A percentile compares a stretch with the other conserved stretches of the same genome.
Evolutionary conservation across 495 filamentous ascomycete species (phyloP).

Genomic region (Cladorrhinum samala): DNA sequence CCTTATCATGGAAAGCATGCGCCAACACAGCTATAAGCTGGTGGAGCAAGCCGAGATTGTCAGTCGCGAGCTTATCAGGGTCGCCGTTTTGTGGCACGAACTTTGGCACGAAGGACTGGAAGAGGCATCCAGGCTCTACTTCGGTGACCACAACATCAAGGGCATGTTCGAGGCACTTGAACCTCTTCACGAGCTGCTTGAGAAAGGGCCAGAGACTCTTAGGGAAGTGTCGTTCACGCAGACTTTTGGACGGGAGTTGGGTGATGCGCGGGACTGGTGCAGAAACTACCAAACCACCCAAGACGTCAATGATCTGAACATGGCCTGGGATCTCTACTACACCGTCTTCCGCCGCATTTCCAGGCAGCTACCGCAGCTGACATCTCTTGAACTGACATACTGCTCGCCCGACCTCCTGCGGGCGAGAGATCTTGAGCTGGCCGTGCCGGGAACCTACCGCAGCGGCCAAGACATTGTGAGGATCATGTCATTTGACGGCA

Average conservation of each 20-base stretch:
- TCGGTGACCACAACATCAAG: constrained; percentile 92
- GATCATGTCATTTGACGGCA: constrained; percentile 83
- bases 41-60: constrained; percentile 95
- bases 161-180: constrained; percentile 92
- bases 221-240: constrained; percentile 97
- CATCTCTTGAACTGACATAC: constrained; percentile 88
- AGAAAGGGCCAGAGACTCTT: constrained; percentile 82
- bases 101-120: constrained; percentile 99
- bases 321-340: constrained; percentile 98
- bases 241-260: constrained; percentile 89
- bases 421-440: constrained; percentile 77
- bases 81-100: constrained; percentile 97
- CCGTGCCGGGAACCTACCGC: constrained; percentile 88
- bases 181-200: constrained; percentile 86
- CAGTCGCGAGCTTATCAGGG: constrained; percentile 88
- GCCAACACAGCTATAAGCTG: constrained; percentile 84
- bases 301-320: constrained; percentile 90
- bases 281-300: constrained; percentile 78
- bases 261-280: constrained; percentile 93
- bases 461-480: constrained; percentile 79
- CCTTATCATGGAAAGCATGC: constrained; percentile 96
- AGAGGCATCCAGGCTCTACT: constrained; percentile 86
- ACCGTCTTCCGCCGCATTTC: constrained; percentile 93
- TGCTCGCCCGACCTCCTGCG: constrained; percentile 87
- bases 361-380: constrained; percentile 86